A percentile compares a stretch with the other conserved stretches of the same genome.
phyloP scores from a whole-genome alignment of 2,329 filamentous ascomycete species.

The Xylariaceae sp. region DNA sequence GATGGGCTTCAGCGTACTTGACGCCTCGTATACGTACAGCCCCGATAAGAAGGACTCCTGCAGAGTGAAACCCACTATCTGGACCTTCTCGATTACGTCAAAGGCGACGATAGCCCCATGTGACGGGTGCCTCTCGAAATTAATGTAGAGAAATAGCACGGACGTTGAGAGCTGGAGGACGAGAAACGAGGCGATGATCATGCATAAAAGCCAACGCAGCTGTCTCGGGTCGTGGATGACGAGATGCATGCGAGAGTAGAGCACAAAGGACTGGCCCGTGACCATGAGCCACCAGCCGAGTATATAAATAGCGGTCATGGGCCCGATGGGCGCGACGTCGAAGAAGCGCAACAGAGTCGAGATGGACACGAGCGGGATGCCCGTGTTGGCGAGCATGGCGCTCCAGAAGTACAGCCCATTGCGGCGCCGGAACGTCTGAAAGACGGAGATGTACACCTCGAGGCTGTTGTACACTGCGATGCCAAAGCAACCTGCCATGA shows the following conservation, averaged over 20 bases:
- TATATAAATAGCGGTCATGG: conserved; percentile 19
- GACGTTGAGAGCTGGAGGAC: conserved; percentile 48
- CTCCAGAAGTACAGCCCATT: conserved; percentile 39
- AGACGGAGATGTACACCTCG: conserved; percentile 36
- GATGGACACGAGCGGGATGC: conserved; percentile 15
- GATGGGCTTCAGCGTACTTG: conserved; percentile 29
- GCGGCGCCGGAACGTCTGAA: conserved; percentile 34
- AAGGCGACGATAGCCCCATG: conserved; percentile 9
- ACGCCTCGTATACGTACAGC: conserved; percentile 49
- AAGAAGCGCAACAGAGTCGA: conserved; percentile 17
- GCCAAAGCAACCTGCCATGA: conserved; percentile 14
- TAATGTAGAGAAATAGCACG: conserved; percentile 35
- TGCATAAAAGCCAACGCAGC: conserved; percentile 44
- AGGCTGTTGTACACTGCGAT: conserved; percentile 36
- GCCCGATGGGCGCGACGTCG: conserved; percentile 12
- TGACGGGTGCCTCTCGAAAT: neutral
- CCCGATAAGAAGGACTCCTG: conserved; percentile 41
- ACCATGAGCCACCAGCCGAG: conserved; percentile 50
- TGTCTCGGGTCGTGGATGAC: conserved; percentile 45
- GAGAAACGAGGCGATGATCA: conserved; percentile 52
- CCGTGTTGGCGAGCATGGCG: conserved; percentile 29
- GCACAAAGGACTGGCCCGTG: conserved; percentile 50
- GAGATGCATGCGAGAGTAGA: conserved; percentile 57
- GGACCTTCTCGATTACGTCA: conserved; percentile 27
- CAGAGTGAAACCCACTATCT: conserved; percentile 39